Base-by-base conservation (phyloP, 352 stramenopile species). In the Phytophthora quininea region DNA sequence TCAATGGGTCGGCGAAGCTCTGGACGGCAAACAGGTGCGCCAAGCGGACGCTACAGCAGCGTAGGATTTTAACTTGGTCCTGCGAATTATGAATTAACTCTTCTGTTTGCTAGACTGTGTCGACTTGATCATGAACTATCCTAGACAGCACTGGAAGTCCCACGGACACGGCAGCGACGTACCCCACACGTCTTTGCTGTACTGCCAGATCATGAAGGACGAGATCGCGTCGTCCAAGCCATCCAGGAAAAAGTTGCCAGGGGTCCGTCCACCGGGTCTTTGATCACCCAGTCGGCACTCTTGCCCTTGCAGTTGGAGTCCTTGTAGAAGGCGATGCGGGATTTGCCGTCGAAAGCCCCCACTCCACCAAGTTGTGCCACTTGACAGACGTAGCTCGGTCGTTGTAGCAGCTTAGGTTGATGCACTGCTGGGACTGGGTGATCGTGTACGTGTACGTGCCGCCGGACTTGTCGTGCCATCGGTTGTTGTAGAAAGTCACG, bases 1-100 rank as follows among this genome's bases (percentile, higher is more conserved):
- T 6, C 70, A 80, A 45, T 91, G 81, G 79, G 58, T 93, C 27
- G 58, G 65, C n/a, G 76, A 80, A 4, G 65, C 73, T 29, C 49
- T 79, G 7, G 74, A 79, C 10, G 19, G 8, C 14, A 76, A 73
- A 33, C 35, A 73, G 68, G 56, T 62, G 55, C 15, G 67, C 51
- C 37, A 66, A 19, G 19, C 54, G 8, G 60, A 73, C 32, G 60
- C 66, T 50, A 62, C 37, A 3, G 60, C 49, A 24, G 66, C 66
- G 15, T 72, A 69, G 19, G 38, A 8, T 31, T 55, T 32, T 8
- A 12, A 71, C 4, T 5, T 54, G 48, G 33, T 52, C 9, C 19
- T 59, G 42, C 52, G 32, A 58, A 8, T 54, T n/a, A n/a, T n/a
- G n/a, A n/a, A n/a, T n/a, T n/a, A n/a, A n/a, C n/a, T n/a, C n/a